Evolutionary conservation across 1,139 yeast species (phyloP).

Genomic region (Suhomyces ambrosiae): DNA sequence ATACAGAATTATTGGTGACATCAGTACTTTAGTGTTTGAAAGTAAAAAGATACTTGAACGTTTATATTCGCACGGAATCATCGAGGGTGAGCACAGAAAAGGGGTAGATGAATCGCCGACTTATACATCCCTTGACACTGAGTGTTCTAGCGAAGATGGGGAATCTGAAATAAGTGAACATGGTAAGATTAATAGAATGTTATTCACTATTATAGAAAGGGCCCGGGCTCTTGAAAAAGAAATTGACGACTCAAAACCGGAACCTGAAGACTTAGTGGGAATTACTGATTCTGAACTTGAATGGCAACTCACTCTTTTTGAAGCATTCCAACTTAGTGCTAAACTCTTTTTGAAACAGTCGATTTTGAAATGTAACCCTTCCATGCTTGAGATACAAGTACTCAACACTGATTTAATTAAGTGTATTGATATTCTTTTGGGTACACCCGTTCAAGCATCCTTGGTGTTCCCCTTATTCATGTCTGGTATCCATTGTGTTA

Average conservation of each 20-base stretch:
- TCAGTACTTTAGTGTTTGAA: slow-evolving; percentile 61
- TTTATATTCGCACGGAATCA: slow-evolving; percentile 17
- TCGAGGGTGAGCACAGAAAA: slow-evolving; percentile 6
- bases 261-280: slow-evolving; percentile 47
- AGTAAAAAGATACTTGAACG: slow-evolving; percentile 35
- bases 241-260: slow-evolving; percentile 58
- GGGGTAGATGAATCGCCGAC: slow-evolving; percentile 11
- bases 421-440: slow-evolving; percentile 63
- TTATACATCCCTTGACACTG: slow-evolving; percentile 3
- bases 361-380: slow-evolving; percentile 60
- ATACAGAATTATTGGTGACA: slow-evolving; percentile 67
- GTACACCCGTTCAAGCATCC: slow-evolving; percentile 69
- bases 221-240: slow-evolving; percentile 51
- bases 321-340: slow-evolving; percentile 70
- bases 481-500: slow-evolving; percentile 70
- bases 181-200: slow-evolving; percentile 25
- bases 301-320: slow-evolving; percentile 70
- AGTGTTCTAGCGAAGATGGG: slow-evolving; percentile 8
- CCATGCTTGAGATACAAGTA: slow-evolving; percentile 65
- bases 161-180: slow-evolving; percentile 31
- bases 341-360: slow-evolving; percentile 68
- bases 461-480: slow-evolving; percentile 76
- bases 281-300: slow-evolving; percentile 59
- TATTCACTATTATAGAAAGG: slow-evolving; percentile 30
- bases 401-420: slow-evolving; percentile 56